A percentile compares a stretch with the other conserved stretches of the same genome.
These are phyloP conservation scores for Sphaerulina populicola DNA, from an alignment of 2,329 filamentous ascomycete genomes.

Conservation along the genomic window DNA sequence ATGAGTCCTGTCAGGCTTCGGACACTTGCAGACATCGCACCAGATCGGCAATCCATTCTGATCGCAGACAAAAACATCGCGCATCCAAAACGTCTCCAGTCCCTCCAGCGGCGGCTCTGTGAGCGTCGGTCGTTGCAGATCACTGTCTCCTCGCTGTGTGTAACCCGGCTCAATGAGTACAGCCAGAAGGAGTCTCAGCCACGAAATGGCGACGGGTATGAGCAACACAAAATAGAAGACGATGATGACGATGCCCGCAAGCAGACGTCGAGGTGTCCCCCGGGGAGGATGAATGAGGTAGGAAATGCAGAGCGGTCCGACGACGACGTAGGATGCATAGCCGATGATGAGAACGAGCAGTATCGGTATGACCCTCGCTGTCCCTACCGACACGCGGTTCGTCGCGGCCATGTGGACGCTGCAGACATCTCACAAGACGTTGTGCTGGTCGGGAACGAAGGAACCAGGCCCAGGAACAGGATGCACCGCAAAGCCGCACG, in stretches of 20 bases:
- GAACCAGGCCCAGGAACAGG: not conserved
- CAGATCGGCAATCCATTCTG: constrained; percentile 74
- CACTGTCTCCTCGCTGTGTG: constrained; percentile 52
- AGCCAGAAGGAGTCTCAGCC: constrained; percentile 60
- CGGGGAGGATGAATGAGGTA: constrained; percentile 54
- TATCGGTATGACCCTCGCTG: constrained; percentile 26
- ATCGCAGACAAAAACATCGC: constrained; percentile 77
- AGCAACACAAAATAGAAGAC: constrained; percentile 66
- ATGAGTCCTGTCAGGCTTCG: constrained; percentile 81
- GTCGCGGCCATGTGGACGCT: constrained; percentile 8
- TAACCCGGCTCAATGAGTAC: constrained; percentile 66
- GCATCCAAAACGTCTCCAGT: constrained; percentile 68
- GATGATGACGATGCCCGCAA: constrained; percentile 60
- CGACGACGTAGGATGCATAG: constrained; percentile 28
- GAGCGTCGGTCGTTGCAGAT: constrained; percentile 11
- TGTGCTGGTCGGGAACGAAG: not conserved
- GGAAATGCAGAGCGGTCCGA: constrained; percentile 49
- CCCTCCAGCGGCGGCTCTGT: constrained; percentile 49
- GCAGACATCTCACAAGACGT: constrained; percentile 1
- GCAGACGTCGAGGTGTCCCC: constrained; percentile 36
- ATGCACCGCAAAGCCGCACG: not conserved
- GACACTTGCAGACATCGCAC: constrained; percentile 75
- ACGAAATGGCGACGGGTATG: constrained; percentile 56
- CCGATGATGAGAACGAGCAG: constrained; percentile 26
- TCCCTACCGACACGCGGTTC: constrained; percentile 20